Conservation (phyloP, 2,329 filamentous ascomycete species). For the Raffaelea ambrosiae region DNA sequence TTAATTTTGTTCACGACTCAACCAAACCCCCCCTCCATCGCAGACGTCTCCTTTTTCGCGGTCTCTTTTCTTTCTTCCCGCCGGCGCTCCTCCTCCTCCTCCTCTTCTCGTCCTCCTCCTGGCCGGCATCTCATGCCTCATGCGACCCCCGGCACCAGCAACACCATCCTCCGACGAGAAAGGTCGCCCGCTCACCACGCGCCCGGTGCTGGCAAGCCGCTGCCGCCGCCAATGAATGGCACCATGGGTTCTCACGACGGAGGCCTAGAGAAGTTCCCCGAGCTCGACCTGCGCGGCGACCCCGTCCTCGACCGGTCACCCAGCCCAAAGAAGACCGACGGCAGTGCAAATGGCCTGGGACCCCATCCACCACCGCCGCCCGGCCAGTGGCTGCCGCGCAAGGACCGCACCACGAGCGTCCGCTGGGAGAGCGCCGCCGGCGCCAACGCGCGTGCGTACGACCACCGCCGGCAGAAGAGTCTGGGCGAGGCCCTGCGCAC, state of each 20-base stretch:
- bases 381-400: conserved; percentile 52
- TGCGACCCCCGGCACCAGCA: conserved; percentile 5
- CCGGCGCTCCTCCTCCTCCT: conserved; percentile 6
- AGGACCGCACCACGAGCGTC: conserved; percentile 28
- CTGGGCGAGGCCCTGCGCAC: conserved; percentile 79
- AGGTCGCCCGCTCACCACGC: neutral
- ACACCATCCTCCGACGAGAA: conserved; percentile 1
- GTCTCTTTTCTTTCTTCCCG: neutral
- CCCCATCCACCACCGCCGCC: conserved; percentile 17
- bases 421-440: conserved; percentile 18
- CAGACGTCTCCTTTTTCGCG: neutral
- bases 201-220: neutral
- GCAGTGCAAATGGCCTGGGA: too few relatives aligned
- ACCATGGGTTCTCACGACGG: conserved; percentile 12
- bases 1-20: neutral
- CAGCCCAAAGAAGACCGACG: conserved; percentile 6
- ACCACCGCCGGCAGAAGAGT: conserved; percentile 73
- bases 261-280: conserved; percentile 50
- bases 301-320: neutral
- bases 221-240: neutral
- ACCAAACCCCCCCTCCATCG: too few relatives aligned
- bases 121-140: conserved; percentile 10
- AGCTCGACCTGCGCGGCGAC: conserved; percentile 29
- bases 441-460: conserved; percentile 16
- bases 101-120: conserved; percentile 3